Percentiles rank a stretch among this genome's conserved stretches.
Conservation (phyloP, 1,139 yeast genomes). For the Saccharomyces hybrid region DNA sequence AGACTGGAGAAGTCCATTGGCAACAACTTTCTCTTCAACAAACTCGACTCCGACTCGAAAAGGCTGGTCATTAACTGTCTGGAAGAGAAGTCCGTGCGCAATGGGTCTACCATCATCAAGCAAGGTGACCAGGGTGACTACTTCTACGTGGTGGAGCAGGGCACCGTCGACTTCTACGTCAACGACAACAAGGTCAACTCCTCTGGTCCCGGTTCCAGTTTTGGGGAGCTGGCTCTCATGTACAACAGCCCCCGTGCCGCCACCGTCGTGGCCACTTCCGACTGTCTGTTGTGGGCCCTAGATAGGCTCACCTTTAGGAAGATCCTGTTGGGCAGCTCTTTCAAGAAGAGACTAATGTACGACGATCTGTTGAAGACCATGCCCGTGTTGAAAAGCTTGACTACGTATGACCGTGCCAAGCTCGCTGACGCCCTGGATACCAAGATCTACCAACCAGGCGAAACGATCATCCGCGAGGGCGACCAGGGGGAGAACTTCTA, state of each 20-base stretch:
- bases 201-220: conserved; percentile 78
- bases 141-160: conserved; percentile 81
- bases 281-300: conserved; percentile 78
- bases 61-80: conserved; percentile 75
- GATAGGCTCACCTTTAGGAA: conserved; percentile 91
- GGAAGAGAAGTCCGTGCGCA: conserved; percentile 55
- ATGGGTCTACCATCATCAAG: conserved; percentile 61
- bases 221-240: conserved; percentile 96
- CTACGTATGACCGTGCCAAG: conserved; percentile 81
- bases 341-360: conserved; percentile 82
- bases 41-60: conserved; percentile 62
- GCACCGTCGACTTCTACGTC: conserved; percentile 73
- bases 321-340: conserved; percentile 82
- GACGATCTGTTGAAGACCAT: conserved; percentile 85
- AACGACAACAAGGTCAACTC: conserved; percentile 66
- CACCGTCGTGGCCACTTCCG: conserved; percentile 70
- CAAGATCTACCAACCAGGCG: conserved; percentile 63
- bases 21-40: conserved; percentile 76
- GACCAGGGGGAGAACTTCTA: conserved; percentile 88
- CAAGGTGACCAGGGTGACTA: conserved; percentile 98
- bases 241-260: conserved; percentile 98
- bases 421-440: conserved; percentile 91
- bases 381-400: conserved; percentile 61
- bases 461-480: conserved; percentile 75
- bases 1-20: conserved; percentile 66